phyloP scores from a whole-genome alignment of 495 filamentous ascomycete species.

The Extremus antarcticus region DNA sequence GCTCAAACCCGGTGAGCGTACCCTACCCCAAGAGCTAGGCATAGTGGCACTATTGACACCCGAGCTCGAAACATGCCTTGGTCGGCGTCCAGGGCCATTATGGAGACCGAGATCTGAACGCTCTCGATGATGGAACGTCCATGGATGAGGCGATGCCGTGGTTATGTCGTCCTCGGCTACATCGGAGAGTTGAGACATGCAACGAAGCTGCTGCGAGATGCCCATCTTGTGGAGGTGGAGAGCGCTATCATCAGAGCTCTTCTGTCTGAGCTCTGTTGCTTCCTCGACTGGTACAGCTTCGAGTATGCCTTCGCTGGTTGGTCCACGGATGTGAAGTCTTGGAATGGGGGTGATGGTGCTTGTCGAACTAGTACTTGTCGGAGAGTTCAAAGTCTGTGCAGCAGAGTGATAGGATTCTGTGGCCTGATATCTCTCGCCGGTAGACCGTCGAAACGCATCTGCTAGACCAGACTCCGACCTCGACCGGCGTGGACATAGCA shows the following conservation, averaged over 20 bases:
- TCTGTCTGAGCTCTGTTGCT: not conserved
- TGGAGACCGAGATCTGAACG: not conserved
- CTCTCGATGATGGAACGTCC: conserved; percentile 15
- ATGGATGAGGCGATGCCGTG: not conserved
- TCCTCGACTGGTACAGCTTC: not conserved
- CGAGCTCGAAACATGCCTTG: not conserved
- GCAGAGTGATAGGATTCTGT: not conserved
- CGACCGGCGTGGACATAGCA: not conserved
- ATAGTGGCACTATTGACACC: not conserved
- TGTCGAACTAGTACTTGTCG: too few relatives aligned
- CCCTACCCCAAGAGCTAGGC: not conserved
- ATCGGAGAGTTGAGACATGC: conserved; percentile 14
- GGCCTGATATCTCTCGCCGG: too few relatives aligned
- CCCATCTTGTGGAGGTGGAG: conserved; percentile 12
- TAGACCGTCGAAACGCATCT: not conserved
- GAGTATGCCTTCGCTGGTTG: not conserved
- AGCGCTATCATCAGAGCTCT: not conserved
- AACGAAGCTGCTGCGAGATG: conserved; percentile 19
- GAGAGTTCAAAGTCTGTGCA: too few relatives aligned
- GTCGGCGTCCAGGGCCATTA: not conserved
- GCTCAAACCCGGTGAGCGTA: conserved; percentile 1
- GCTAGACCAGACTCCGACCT: not conserved
- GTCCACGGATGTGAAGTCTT: not conserved
- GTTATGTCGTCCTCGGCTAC: not conserved
- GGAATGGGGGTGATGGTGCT: too few relatives aligned